These are phyloP conservation scores for Bonia amplexicaulis DNA, from an alignment of 176 grass and related monocot species.

Conservation along the genomic window DNA sequence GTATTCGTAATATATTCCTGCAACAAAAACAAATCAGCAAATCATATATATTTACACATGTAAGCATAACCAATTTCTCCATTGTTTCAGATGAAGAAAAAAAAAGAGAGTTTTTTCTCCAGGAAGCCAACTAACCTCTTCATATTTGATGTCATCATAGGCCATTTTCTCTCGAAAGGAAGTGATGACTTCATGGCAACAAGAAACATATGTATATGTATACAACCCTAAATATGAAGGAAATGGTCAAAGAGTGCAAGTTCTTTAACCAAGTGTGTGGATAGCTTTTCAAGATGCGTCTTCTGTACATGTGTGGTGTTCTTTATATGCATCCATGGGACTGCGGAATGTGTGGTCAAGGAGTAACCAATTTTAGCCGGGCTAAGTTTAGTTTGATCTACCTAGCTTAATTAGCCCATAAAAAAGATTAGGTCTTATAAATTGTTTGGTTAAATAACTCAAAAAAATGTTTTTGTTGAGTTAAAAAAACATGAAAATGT, in stretches of 20 bases:
- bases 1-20: conserved; percentile 58
- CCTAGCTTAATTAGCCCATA: not conserved
- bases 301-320: not conserved
- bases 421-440: not conserved
- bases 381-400: not conserved
- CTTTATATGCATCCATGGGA: not conserved
- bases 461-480: too few species aligned
- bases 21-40: not conserved
- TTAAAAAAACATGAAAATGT: too few species aligned
- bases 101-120: not conserved
- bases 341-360: not conserved
- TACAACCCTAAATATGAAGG: not conserved
- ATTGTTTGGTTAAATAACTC: not conserved
- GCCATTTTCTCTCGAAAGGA: conserved; percentile 7
- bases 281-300: not conserved
- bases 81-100: too few species aligned
- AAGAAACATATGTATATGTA: not conserved
- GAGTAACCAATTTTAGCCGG: not conserved
- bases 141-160: conserved; percentile 37
- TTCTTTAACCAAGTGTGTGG: not conserved
- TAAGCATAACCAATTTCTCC: too few species aligned
- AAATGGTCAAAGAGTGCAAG: not conserved
- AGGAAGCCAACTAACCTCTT: conserved; percentile 43
- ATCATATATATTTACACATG: not conserved
- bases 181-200: not conserved